phyloP scores from a whole-genome alignment of 2,329 filamentous ascomycete genomes.

The Arthroderma uncinatum region DNA sequence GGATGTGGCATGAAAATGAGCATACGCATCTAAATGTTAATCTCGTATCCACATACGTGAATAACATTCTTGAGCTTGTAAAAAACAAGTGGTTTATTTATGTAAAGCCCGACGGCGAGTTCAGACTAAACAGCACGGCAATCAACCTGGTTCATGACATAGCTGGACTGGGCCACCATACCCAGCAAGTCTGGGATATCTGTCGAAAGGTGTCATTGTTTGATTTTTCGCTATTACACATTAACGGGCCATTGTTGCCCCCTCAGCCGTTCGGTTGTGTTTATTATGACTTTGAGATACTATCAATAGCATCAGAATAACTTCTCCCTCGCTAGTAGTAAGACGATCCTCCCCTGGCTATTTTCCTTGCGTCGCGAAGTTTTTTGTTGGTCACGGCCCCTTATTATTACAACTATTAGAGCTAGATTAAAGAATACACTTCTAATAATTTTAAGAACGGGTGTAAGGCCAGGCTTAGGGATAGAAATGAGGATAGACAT shows the following conservation, averaged over 20 bases:
- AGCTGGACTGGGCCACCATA: background rate
- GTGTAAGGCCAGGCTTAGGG: no score
- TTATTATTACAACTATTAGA: no score
- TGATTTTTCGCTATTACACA: background rate
- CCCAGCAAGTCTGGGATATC: background rate
- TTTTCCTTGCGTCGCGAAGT: no score
- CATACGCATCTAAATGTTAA: background rate
- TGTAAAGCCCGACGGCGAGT: background rate
- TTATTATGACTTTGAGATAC: no score
- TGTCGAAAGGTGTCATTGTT: background rate
- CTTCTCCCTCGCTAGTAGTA: no score
- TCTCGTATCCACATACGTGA: background rate
- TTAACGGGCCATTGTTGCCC: background rate
- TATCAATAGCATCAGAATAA: no score
- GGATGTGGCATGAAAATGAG: background rate
- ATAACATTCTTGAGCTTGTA: background rate
- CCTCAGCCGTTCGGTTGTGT: background rate
- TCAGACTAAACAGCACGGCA: background rate
- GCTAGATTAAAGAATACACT: no score
- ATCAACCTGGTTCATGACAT: background rate
- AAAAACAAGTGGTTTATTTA: background rate
- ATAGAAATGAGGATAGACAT: no score
- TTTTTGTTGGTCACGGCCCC: no score
- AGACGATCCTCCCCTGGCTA: no score
- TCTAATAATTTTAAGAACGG: no score